Evolutionary conservation across 1,139 yeast species (phyloP).

Genomic region (Suhomyces coccinellae): DNA sequence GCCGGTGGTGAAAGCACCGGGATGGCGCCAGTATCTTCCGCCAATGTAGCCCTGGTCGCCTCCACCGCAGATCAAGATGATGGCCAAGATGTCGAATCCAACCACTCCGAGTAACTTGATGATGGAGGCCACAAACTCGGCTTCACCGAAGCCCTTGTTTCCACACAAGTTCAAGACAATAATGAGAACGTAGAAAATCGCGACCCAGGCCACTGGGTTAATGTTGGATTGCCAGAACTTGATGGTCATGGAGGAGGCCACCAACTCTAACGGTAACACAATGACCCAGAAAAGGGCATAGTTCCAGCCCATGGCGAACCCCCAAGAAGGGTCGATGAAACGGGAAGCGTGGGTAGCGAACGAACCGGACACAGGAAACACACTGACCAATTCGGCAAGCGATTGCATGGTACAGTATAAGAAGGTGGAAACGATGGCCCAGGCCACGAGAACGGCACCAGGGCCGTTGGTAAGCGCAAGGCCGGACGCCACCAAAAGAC

Average conservation of each 20-base stretch:
- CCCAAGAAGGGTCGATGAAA: slow-evolving; percentile 70
- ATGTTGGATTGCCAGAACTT: slow-evolving; percentile 60
- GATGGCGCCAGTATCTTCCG: slow-evolving; percentile 54
- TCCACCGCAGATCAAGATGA: slow-evolving; percentile 68
- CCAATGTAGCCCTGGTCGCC: slow-evolving; percentile 58
- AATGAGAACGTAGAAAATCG: slow-evolving; percentile 60
- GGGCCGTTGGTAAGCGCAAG: slow-evolving; percentile 41
- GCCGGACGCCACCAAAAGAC: slow-evolving; percentile 40
- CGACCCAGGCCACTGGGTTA: slow-evolving; percentile 68
- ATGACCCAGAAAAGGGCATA: slow-evolving; percentile 70
- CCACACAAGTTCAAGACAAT: slow-evolving; percentile 57
- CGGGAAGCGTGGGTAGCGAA: slow-evolving; percentile 66
- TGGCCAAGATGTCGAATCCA: slow-evolving; percentile 71
- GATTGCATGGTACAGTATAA: slow-evolving; percentile 69
- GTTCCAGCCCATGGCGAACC: slow-evolving; percentile 74
- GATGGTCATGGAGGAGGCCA: slow-evolving; percentile 69
- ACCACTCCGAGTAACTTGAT: slow-evolving; percentile 62
- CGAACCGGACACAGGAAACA: slow-evolving; percentile 72
- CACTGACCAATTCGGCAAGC: slow-evolving; percentile 66
- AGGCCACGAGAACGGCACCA: slow-evolving; percentile 39
- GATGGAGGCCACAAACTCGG: slow-evolving; percentile 61
- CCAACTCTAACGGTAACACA: slow-evolving; percentile 68
- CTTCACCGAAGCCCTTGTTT: slow-evolving; percentile 67
- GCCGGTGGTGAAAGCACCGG: slow-evolving; percentile 67
- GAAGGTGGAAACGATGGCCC: slow-evolving; percentile 44